A percentile compares a stretch with the other conserved stretches of the same genome.
Conservation (phyloP, 2,329 filamentous ascomycete genomes). For the Arthrinium phaeospermum region DNA sequence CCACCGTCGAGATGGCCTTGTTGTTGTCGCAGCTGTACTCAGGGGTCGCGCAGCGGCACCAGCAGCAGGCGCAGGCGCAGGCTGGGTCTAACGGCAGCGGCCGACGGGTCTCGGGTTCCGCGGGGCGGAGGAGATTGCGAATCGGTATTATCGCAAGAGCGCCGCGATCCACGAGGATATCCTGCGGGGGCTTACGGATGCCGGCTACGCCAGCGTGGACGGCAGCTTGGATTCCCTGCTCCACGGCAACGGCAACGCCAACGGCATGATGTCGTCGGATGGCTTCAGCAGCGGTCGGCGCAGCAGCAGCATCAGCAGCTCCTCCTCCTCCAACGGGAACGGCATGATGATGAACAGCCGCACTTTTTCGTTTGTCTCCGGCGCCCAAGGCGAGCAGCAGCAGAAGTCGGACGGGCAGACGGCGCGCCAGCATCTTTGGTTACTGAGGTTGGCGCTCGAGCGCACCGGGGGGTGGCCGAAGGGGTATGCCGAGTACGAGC, state of each 20-base stretch:
- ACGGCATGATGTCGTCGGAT: constrained; percentile 24
- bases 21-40: constrained; percentile 33
- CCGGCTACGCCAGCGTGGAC: constrained; percentile 37
- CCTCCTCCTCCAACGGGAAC: neutral
- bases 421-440: constrained; percentile 42
- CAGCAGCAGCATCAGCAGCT: constrained; percentile 28
- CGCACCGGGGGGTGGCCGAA: constrained; percentile 51
- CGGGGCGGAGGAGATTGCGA: constrained; percentile 40
- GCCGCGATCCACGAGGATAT: constrained; percentile 44
- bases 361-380: constrained; percentile 19
- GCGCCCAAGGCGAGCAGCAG: constrained; percentile 18
- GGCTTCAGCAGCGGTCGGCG: constrained; percentile 24
- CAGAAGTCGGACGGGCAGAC: constrained; percentile 27
- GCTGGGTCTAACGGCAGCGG: constrained; percentile 32
- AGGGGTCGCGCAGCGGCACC: constrained; percentile 41
- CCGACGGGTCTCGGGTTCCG: constrained; percentile 28
- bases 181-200: constrained; percentile 42
- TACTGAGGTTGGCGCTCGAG: constrained; percentile 46
- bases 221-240: constrained; percentile 21
- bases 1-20: constrained; percentile 32
- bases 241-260: constrained; percentile 23
- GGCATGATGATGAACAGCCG: neutral
- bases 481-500: constrained; percentile 52
- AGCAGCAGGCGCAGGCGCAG: constrained; percentile 37
- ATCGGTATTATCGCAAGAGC: constrained; percentile 45